phyloP scores from a whole-genome alignment of 768 basidiomycete genomes.

The Candolleomyces aberdarensis region DNA sequence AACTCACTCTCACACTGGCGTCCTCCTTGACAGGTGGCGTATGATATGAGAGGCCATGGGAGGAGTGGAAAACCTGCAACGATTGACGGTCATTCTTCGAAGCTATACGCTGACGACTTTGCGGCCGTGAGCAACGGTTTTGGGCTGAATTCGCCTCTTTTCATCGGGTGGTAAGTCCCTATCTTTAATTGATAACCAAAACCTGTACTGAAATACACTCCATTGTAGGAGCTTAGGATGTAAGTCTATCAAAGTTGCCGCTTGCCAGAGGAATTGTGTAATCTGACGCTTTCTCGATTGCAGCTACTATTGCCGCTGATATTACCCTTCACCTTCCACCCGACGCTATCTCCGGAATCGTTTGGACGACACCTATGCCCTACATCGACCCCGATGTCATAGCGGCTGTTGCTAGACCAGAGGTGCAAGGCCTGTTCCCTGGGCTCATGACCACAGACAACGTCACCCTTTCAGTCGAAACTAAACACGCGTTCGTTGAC shows the following conservation, averaged over 20 bases:
- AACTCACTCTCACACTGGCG: neutral
- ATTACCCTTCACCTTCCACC: slow-evolving; percentile 23
- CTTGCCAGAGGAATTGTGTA: neutral
- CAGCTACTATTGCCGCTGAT: slow-evolving; percentile 26
- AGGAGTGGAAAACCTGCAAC: slow-evolving; percentile 28
- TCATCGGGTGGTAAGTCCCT: slow-evolving; percentile 28
- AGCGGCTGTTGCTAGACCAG: slow-evolving; percentile 19
- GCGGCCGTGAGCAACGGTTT: slow-evolving; percentile 26
- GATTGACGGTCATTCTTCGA: slow-evolving; percentile 21
- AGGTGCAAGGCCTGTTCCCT: slow-evolving; percentile 15
- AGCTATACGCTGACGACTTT: slow-evolving; percentile 30
- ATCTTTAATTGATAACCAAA: neutral
- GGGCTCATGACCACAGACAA: slow-evolving; percentile 21
- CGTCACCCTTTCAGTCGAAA: slow-evolving; percentile 15
- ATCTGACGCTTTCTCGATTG: neutral
- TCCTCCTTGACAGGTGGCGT: slow-evolving; percentile 22
- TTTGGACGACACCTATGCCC: slow-evolving; percentile 26
- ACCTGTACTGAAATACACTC: neutral
- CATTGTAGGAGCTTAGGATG: slow-evolving; percentile 27
- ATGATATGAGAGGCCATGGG: slow-evolving; percentile 33
- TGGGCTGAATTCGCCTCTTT: slow-evolving; percentile 23
- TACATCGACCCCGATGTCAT: slow-evolving; percentile 18
- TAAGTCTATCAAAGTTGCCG: slow-evolving; percentile 8
- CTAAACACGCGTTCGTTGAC: slow-evolving; percentile 23
- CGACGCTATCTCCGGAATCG: slow-evolving; percentile 24